A percentile compares a stretch with the other conserved stretches of the same genome.
Conservation (phyloP, 2,329 filamentous ascomycete genomes). For the Dactylellina leptospora region DNA sequence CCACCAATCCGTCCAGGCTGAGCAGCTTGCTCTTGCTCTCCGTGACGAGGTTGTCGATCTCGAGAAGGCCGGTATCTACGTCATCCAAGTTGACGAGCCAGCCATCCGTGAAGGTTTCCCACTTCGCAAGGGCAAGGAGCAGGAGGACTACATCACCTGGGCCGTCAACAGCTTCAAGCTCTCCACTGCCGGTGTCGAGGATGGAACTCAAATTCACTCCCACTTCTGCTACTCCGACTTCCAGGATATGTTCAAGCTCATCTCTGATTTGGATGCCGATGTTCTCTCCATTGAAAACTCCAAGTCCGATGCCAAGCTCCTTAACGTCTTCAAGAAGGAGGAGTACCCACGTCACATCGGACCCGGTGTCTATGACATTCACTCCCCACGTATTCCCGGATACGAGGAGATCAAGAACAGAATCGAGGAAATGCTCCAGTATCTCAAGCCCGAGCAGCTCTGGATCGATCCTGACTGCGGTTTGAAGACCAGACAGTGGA, state of each 20-base stretch:
- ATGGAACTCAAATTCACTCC: slow-evolving; percentile 98
- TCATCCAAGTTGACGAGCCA: slow-evolving; percentile 99
- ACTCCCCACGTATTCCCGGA: slow-evolving; percentile 95
- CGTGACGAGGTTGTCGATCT: slow-evolving; percentile 98
- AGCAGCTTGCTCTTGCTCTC: slow-evolving; percentile 97
- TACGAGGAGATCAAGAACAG: slow-evolving; percentile 99
- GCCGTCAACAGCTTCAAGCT: slow-evolving; percentile 98
- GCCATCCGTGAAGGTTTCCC: slow-evolving; percentile 99
- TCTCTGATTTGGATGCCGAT: slow-evolving; percentile 95
- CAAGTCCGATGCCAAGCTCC: slow-evolving; percentile 99
- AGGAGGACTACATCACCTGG: slow-evolving; percentile 96
- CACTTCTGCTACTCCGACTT: slow-evolving; percentile 99
- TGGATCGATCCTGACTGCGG: slow-evolving; percentile 99
- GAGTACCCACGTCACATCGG: slow-evolving; percentile 98
- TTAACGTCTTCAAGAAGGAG: slow-evolving; percentile 97
- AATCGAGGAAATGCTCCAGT: slow-evolving; percentile 96
- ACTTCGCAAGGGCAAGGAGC: slow-evolving; percentile 90
- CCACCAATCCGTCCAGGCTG: slow-evolving; percentile 97
- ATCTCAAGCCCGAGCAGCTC: slow-evolving; percentile 96
- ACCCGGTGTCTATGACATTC: slow-evolving; percentile 99
- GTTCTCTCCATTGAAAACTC: slow-evolving; percentile 99
- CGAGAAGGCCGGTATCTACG: slow-evolving; percentile 92
- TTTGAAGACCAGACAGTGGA: slow-evolving; percentile 98
- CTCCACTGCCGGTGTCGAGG: slow-evolving; percentile 87
- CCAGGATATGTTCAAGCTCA: slow-evolving; percentile 99